Conservation (phyloP, 2,329 filamentous ascomycete species). For the Mycogone perniciosa region DNA sequence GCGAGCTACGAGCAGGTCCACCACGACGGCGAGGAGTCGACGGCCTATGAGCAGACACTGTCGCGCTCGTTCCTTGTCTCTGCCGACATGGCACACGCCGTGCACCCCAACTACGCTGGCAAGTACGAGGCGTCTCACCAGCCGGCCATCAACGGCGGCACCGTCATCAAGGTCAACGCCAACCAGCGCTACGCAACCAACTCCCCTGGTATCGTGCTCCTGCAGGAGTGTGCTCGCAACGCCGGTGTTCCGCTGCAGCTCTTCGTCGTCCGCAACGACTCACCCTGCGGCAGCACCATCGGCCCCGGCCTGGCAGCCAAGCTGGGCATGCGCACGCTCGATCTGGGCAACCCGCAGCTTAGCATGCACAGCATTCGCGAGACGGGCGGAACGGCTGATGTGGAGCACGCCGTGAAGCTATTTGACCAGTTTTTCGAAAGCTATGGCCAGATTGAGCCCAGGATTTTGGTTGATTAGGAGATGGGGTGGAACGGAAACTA, state of each 20-base stretch:
- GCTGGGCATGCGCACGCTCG: slow-evolving; percentile 80
- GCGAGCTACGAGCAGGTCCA: slow-evolving; percentile 49
- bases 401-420: slow-evolving; percentile 76
- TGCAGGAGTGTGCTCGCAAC: slow-evolving; percentile 76
- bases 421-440: slow-evolving; percentile 83
- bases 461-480: slow-evolving; percentile 70
- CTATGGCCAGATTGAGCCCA: slow-evolving; percentile 76
- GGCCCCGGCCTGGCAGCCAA: slow-evolving; percentile 91
- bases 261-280: slow-evolving; percentile 95
- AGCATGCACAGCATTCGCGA: slow-evolving; percentile 97
- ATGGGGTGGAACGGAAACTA: neutral
- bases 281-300: slow-evolving; percentile 90
- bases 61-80: slow-evolving; percentile 89
- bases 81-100: slow-evolving; percentile 94
- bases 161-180: slow-evolving; percentile 96
- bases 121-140: slow-evolving; percentile 92
- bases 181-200: slow-evolving; percentile 97
- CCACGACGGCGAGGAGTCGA: slow-evolving; percentile 58
- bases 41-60: slow-evolving; percentile 89
- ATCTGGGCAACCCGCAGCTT: slow-evolving; percentile 88
- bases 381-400: slow-evolving; percentile 81
- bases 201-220: slow-evolving; percentile 84
- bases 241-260: slow-evolving; percentile 82
- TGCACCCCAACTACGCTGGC: slow-evolving; percentile 87
- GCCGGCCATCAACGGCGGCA: slow-evolving; percentile 93